phyloP scores from a whole-genome alignment of 2,329 filamentous ascomycete genomes.

The Aureobasidium pullulans region DNA sequence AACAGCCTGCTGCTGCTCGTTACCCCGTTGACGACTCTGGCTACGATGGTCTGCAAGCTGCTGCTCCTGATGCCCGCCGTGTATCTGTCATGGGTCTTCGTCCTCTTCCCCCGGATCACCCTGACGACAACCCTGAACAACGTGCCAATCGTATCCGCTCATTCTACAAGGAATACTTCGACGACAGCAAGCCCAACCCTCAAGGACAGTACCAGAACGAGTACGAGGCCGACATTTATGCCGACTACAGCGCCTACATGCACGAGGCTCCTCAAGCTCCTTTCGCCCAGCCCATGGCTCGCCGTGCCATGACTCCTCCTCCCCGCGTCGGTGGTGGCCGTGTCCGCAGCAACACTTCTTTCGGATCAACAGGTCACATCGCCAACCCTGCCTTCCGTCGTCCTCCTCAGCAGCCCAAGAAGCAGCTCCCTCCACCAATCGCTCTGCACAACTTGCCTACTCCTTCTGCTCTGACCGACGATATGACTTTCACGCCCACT shows the following conservation, averaged over 20 bases:
- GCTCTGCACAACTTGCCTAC: slow-evolving; percentile 73
- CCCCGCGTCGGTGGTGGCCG: slow-evolving; percentile 54
- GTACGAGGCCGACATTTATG: slow-evolving; percentile 61
- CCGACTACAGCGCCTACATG: slow-evolving; percentile 48
- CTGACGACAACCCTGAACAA: slow-evolving; percentile 84
- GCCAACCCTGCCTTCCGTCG: slow-evolving; percentile 22
- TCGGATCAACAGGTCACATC: slow-evolving; percentile 34
- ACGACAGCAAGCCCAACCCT: slow-evolving; percentile 59
- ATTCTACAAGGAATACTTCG: slow-evolving; percentile 99
- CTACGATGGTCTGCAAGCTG: not conserved
- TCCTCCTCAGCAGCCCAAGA: slow-evolving; percentile 36
- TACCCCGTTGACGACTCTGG: not conserved
- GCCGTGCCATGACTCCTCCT: slow-evolving; percentile 93
- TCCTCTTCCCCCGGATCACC: slow-evolving; percentile 79
- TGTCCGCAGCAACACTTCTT: slow-evolving; percentile 40
- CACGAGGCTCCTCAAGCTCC: slow-evolving; percentile 43
- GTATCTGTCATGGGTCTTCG: slow-evolving; percentile 58
- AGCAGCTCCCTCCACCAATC: slow-evolving; percentile 62
- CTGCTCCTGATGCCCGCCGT: slow-evolving; percentile 37
- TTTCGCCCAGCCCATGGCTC: slow-evolving; percentile 68
- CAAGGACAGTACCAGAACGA: slow-evolving; percentile 39
- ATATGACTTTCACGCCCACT: slow-evolving; percentile 56
- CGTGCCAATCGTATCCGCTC: slow-evolving; percentile 94
- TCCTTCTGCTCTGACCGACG: slow-evolving; percentile 73
- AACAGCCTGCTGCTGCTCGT: not conserved